These are phyloP conservation scores for Agrocybe praecox DNA, from an alignment of 768 basidiomycete genomes.

Conservation along the genomic window DNA sequence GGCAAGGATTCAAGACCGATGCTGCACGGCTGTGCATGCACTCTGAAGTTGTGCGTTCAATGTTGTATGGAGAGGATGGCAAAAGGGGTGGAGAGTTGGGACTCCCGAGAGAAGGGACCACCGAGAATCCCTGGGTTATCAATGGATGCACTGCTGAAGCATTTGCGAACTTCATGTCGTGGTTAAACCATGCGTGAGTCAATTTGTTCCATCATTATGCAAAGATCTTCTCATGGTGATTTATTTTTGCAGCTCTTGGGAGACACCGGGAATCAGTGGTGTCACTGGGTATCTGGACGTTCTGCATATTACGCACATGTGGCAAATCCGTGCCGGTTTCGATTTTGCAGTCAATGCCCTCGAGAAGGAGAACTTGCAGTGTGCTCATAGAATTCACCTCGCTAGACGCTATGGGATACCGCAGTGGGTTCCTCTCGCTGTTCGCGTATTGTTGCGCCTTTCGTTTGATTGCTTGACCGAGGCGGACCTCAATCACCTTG, in stretches of 20 bases:
- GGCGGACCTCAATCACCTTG: neutral
- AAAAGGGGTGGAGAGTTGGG: neutral
- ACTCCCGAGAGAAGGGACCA: neutral
- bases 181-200: conserved; percentile 10
- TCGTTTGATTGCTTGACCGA: neutral
- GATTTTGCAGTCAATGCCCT: neutral
- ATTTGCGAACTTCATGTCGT: conserved; percentile 9
- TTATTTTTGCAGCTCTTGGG: conserved; percentile 4
- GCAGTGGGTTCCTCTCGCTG: neutral
- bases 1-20: conserved; percentile 7
- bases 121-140: conserved; percentile 1
- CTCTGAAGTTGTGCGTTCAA: conserved; percentile 1
- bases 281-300: conserved; percentile 8
- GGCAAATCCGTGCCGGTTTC: conserved; percentile 9
- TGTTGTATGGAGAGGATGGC: neutral
- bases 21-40: neutral
- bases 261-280: neutral
- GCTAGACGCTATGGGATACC: neutral
- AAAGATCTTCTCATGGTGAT: neutral
- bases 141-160: neutral
- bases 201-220: neutral
- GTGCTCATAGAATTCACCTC: neutral
- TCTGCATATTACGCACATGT: conserved; percentile 13
- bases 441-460: neutral
- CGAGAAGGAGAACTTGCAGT: neutral